These are phyloP conservation scores for Pseudogymnoascus sp. DNA, from an alignment of 2,329 filamentous ascomycete species.

Conservation along the genomic window DNA sequence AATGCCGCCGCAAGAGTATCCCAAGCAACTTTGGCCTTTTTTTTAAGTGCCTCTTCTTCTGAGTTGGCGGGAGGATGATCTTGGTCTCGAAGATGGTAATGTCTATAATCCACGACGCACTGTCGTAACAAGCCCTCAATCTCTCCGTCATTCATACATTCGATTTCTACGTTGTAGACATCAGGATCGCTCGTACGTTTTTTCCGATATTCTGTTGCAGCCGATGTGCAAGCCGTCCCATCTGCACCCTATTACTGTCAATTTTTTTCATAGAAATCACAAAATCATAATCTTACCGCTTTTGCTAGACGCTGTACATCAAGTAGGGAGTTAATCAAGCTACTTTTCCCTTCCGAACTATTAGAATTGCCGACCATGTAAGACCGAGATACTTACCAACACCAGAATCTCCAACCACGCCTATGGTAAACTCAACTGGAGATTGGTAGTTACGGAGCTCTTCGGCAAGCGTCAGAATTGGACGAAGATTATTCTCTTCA, in stretches of 20 bases:
- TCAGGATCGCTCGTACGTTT: conserved; percentile 10
- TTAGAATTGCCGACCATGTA: neutral
- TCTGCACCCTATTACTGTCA: conserved; percentile 9
- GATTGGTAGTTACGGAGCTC: conserved; percentile 14
- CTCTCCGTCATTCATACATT: conserved; percentile 12
- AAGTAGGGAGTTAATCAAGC: conserved; percentile 15
- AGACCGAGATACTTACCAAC: conserved; percentile 11
- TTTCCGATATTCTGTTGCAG: conserved; percentile 13
- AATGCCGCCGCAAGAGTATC: conserved; percentile 12
- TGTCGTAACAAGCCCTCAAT: conserved; percentile 13
- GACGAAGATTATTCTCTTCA: conserved; percentile 11
- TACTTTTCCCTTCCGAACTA: conserved; percentile 13
- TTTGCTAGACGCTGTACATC: conserved; percentile 10
- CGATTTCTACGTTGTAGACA: conserved; percentile 12
- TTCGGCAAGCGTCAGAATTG: conserved; percentile 12
- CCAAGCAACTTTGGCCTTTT: conserved; percentile 12
- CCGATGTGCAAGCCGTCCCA: conserved; percentile 12
- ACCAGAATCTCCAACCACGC: conserved; percentile 15
- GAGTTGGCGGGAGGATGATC: neutral
- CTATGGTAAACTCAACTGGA: conserved; percentile 14
- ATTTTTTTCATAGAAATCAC: neutral
- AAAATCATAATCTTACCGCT: conserved; percentile 9
- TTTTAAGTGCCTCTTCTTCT: conserved; percentile 6
- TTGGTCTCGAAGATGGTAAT: conserved; percentile 12
- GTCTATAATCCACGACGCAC: conserved; percentile 13